Conservation (phyloP, 208 protist genomes). For the Trypanosoma cruzi region DNA sequence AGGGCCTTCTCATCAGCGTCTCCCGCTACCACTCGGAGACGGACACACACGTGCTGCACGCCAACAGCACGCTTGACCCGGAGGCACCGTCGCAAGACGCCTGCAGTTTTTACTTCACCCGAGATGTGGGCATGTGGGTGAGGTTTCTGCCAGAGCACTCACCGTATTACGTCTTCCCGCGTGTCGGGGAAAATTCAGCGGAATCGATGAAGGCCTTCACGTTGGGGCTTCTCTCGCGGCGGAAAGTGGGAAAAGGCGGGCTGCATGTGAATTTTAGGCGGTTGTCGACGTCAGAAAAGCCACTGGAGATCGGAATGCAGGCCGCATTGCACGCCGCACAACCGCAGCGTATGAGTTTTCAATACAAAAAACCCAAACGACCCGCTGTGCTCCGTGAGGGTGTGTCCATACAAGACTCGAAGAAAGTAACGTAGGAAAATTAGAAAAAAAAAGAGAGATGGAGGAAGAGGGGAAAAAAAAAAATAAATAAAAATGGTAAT, state of each 20-base stretch:
- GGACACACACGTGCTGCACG: conserved; percentile 3
- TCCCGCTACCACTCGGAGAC: conserved; percentile 32
- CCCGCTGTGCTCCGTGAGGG: conserved; percentile 31
- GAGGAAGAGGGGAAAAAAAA: not conserved
- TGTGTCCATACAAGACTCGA: conserved; percentile 28
- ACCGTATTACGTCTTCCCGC: conserved; percentile 16
- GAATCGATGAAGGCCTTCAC: conserved; percentile 6
- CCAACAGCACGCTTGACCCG: conserved; percentile 3
- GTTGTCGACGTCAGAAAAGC: conserved; percentile 29
- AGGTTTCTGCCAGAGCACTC: conserved; percentile 2
- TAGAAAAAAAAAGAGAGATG: no score
- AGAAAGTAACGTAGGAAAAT: conserved; percentile 34
- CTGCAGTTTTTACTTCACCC: conserved; percentile 1
- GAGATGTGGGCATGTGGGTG: conserved; percentile 5
- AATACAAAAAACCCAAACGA: conserved; percentile 40
- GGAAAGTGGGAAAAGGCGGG: not conserved
- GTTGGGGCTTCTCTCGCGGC: conserved; percentile 6
- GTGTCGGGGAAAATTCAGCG: conserved; percentile 5
- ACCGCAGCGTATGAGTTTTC: conserved; percentile 33
- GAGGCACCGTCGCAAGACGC: not conserved
- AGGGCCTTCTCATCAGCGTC: conserved; percentile 65
- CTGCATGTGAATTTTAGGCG: conserved; percentile 35
- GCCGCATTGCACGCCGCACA: conserved; percentile 26
- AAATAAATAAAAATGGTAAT: no score
- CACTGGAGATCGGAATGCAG: conserved; percentile 31